phyloP scores from a whole-genome alignment of 129 eudicot genomes.

The Dittrichia graveolens region DNA sequence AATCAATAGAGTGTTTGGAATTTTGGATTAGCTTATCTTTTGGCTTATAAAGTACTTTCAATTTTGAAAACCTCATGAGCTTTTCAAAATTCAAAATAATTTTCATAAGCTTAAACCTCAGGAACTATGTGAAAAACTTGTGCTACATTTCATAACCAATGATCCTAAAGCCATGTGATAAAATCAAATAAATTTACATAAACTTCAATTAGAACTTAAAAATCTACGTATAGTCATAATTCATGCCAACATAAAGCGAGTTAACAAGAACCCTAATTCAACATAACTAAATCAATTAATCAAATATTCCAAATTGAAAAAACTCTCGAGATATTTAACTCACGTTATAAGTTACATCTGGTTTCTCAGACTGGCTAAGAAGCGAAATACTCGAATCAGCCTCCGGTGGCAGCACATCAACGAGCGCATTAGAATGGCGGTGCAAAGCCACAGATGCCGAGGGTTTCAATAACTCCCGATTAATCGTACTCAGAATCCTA shows the following conservation, averaged over 20 bases:
- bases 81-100: no score
- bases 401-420: constrained; percentile 88
- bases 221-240: no score
- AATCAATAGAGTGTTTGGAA: not conserved
- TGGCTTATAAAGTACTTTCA: no score
- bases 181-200: not conserved
- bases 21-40: no score
- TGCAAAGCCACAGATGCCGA: constrained; percentile 81
- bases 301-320: not conserved
- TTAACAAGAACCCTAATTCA: constrained; percentile 14
- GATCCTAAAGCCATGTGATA: not conserved
- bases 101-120: no score
- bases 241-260: not conserved
- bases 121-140: no score
- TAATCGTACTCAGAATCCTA: constrained; percentile 78
- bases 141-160: not conserved
- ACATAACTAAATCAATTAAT: not conserved
- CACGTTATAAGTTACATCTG: constrained; percentile 79
- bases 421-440: constrained; percentile 86
- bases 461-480: constrained; percentile 78
- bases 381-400: constrained; percentile 89
- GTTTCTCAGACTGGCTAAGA: constrained; percentile 82
- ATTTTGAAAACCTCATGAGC: no score
- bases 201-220: not conserved
- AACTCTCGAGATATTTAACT: constrained; percentile 18